Percentiles rank a stretch among this genome's conserved stretches.
These are phyloP conservation scores for Tulasnella sp. DNA, from an alignment of 768 basidiomycete genomes.

Conservation along the genomic window DNA sequence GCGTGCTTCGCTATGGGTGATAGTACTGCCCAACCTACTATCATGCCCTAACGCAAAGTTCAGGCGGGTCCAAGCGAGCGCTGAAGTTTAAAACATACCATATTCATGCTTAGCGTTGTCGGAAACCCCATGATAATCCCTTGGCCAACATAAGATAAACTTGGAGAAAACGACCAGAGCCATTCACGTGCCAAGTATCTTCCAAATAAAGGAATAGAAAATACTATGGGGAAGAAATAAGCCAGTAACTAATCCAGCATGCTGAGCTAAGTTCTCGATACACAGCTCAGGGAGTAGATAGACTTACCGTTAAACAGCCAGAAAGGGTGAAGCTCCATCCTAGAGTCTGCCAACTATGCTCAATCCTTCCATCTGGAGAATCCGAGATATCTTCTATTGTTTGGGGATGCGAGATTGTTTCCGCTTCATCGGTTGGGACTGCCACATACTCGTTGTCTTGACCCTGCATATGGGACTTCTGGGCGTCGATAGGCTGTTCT, in stretches of 20 bases:
- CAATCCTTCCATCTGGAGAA: constrained; percentile 43
- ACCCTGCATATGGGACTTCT: constrained; percentile 26
- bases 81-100: constrained; percentile 35
- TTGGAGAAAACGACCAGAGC: constrained; percentile 90
- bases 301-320: constrained; percentile 54
- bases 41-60: constrained; percentile 55
- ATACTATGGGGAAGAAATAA: constrained; percentile 82
- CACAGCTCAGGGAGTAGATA: not conserved
- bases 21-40: constrained; percentile 92
- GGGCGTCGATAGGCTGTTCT: constrained; percentile 22
- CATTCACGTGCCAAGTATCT: constrained; percentile 70
- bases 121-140: constrained; percentile 98
- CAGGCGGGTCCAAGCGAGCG: constrained; percentile 1
- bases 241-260: constrained; percentile 47
- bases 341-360: constrained; percentile 66
- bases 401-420: constrained; percentile 16
- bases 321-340: constrained; percentile 68
- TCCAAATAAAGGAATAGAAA: constrained; percentile 78
- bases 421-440: constrained; percentile 26
- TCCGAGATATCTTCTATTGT: too few relatives aligned
- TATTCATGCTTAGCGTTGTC: constrained; percentile 84
- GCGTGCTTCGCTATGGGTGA: constrained; percentile 68
- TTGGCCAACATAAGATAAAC: constrained; percentile 85
- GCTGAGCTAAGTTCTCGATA: constrained; percentile 6
- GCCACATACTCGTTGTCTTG: constrained; percentile 19